Conservation (phyloP, 805 yeast genomes). For the Cyberlindnera mycetangii region DNA sequence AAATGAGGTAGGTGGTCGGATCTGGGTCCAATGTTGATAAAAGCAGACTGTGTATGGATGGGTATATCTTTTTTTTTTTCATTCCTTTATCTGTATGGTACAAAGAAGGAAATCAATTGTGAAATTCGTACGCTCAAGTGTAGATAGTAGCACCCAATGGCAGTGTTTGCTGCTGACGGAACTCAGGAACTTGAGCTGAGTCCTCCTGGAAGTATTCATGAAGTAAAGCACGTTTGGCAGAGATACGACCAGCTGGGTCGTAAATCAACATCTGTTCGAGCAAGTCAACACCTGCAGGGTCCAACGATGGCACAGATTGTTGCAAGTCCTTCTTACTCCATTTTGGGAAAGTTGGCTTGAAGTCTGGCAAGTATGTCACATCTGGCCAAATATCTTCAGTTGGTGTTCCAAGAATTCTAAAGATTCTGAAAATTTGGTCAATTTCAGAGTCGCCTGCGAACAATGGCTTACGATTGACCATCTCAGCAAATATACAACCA, state of each 20-base stretch:
- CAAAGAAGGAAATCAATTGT: not conserved
- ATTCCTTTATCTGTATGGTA: not conserved
- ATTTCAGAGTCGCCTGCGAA: slow-evolving; percentile 98
- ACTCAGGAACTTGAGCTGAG: slow-evolving; percentile 23
- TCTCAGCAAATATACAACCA: slow-evolving; percentile 96
- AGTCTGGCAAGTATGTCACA: slow-evolving; percentile 86
- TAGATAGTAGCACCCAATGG: slow-evolving; percentile 31
- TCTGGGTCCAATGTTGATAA: not conserved
- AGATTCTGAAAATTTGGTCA: slow-evolving; percentile 92
- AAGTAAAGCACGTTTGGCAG: slow-evolving; percentile 87
- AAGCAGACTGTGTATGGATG: not conserved
- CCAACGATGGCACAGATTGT: slow-evolving; percentile 75
- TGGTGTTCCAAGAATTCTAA: slow-evolving; percentile 91
- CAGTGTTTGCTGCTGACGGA: slow-evolving; percentile 27
- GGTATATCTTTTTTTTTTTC: not conserved
- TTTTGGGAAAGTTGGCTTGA: slow-evolving; percentile 88
- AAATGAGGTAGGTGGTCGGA: not conserved
- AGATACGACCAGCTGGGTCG: slow-evolving; percentile 90
- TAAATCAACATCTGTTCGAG: slow-evolving; percentile 76
- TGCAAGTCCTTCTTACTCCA: slow-evolving; percentile 74
- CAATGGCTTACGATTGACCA: slow-evolving; percentile 92
- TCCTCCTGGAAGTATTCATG: slow-evolving; percentile 84
- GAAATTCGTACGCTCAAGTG: slow-evolving; percentile 14
- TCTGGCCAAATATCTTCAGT: slow-evolving; percentile 94
- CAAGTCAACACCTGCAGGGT: slow-evolving; percentile 79